These are phyloP conservation scores for Botryotinia globosa DNA, from an alignment of 2,329 filamentous ascomycete genomes.

Conservation along the genomic window DNA sequence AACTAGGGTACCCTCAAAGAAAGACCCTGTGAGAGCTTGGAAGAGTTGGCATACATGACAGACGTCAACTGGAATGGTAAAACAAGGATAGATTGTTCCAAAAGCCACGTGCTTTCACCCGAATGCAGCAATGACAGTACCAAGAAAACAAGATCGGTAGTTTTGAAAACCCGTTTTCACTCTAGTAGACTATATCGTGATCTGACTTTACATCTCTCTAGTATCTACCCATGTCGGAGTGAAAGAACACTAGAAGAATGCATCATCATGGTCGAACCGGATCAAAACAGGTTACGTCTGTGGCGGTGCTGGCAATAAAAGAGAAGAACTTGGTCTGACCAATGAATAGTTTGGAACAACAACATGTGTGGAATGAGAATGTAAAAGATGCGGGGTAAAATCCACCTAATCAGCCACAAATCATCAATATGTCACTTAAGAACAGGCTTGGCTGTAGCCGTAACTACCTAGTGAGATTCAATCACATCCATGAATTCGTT, in stretches of 20 bases:
- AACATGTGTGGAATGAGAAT: not conserved
- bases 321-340: not conserved
- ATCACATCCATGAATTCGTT: not conserved
- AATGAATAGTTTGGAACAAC: not conserved
- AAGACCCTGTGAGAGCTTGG: conserved; percentile 5
- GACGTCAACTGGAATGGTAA: conserved; percentile 1
- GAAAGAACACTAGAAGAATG: not conserved
- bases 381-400: not conserved
- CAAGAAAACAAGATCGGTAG: conserved; percentile 5
- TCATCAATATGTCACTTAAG: not conserved
- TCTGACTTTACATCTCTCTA: not conserved
- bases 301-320: not conserved
- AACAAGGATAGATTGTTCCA: not conserved
- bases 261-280: not conserved
- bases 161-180: not conserved
- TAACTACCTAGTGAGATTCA: not conserved
- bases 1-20: not conserved
- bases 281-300: conserved; percentile 9
- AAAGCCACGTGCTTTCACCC: not conserved
- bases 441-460: conserved; percentile 7
- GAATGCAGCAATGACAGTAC: not conserved
- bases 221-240: not conserved
- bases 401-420: conserved; percentile 8
- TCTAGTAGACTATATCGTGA: not conserved
- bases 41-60: conserved; percentile 18